Base-by-base conservation (phyloP, 2,329 filamentous ascomycete genomes). In the Talaromyces islandicus region DNA sequence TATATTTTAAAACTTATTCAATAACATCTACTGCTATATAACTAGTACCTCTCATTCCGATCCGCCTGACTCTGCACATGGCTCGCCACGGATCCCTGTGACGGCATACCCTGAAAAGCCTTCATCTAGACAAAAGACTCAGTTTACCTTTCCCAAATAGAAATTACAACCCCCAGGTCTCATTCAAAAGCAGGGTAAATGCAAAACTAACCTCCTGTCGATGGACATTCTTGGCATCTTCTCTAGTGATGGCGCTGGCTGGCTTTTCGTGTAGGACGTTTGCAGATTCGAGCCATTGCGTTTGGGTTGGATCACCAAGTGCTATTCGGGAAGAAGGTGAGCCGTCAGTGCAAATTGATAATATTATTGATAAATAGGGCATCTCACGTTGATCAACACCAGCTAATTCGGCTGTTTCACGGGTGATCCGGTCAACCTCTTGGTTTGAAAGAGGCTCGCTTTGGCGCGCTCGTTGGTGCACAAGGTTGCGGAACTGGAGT, bases 1-100 rank as follows among this genome's bases (percentile, higher is more conserved):
- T 17, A 35, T 35, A 35, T 35, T 35, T 35, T 2, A 14, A 14
- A 14, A 6, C 17, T 38, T 38, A 46, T 46, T 46, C 19, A 46
- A 19, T 46, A 46, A 24, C n/a, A 46, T 46, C 11, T 11, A 46
- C n/a, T 19, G n/a, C 41, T 24, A 46, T 46, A 6, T n/a, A n/a
- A 17, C 19, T 38, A 38, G 6, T 38, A 38, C 7, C n/a, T 6
- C 12, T 60, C 29, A 63, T 65, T 65, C 43, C 51, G 64, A 24
- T 62, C 63, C 21, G 63, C 63, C 30, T 55, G 59, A 24, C 62
- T 64, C 52, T 61, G 60, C 17, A 65, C 57, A 60, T 64, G 60
- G n/a, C 62, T 64, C n/a, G 63, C 54, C 56, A 64, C 60, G 2
- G 63, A 65, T 30, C 63, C 63, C n/a, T 57, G 57, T 6, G 62